Base-by-base conservation (phyloP, 805 yeast species). In the Metschnikowia matae region DNA sequence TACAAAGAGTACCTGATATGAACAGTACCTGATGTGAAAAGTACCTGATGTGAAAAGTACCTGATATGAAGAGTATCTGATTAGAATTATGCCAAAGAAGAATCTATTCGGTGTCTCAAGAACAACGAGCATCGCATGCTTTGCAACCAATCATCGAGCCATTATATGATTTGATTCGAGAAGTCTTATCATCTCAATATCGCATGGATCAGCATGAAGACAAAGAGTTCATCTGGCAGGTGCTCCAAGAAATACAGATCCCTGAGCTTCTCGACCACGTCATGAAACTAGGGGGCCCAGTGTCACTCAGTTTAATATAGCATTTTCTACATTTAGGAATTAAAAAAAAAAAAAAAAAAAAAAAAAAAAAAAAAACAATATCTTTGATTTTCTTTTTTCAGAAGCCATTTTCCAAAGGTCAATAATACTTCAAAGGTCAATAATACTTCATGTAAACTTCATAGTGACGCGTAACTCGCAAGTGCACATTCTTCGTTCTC, bases 191-290 rank as follows among this genome's bases (percentile, higher is more conserved):
- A 6, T 14, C 42, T 3, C 49, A 45, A 20, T 53, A 32, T 35
- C 45, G 34, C 31, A 10, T 36, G 38, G 38, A 45, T 26, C 41
- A 46, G 6, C 40, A 18, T 17, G 47, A 47, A 6, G 21, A 45
- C 29, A 39, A 43, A 31, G 39, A 43, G 29, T 46, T 26, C 7
- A 48, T 57, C 45, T 57, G 59, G 59, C 52, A 42, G 21, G 29
- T 44, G 38, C 48, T 57, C 23, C 48, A 40, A 21, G 49, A 50
- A 34, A 47, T 54, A 17, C 47, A 49, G 44, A 57, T 50, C 43
- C 56, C 59, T 2, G 59, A 54, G 39, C 55, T 57, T 40, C 38
- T 56, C 10, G 54, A 52, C 34, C 49, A 51, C 7, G 56, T 53
- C 29, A 36, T 57, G 6, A 37, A 48, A 29, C 37, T 52, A 33